Conservation (phyloP, 257 asterid species). For the Solanum neorickii region DNA sequence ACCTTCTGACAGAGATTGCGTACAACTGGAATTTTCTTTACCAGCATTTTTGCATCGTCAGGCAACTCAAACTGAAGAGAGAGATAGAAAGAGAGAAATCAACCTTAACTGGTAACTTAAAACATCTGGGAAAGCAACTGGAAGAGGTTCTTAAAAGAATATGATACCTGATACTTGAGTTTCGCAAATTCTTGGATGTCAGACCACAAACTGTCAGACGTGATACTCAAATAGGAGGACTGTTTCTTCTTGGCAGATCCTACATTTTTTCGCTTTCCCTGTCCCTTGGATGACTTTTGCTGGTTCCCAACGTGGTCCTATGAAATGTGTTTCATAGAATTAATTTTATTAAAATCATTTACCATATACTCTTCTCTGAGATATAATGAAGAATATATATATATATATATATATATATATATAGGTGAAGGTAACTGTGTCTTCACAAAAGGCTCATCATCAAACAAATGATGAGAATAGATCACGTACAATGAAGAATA, state of each 20-base stretch:
- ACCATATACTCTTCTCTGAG: not conserved
- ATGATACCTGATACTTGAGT: constrained; percentile 72
- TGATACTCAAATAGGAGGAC: constrained; percentile 35
- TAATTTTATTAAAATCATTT: not conserved
- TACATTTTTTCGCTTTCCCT: constrained; percentile 32
- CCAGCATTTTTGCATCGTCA: constrained; percentile 47
- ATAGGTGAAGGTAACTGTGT: not conserved
- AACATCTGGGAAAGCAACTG: not conserved
- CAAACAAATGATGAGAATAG: not conserved
- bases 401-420: too few species aligned
- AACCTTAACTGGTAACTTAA: not conserved
- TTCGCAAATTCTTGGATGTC: constrained; percentile 74
- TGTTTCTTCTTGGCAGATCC: constrained; percentile 45
- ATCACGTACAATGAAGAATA: not conserved
- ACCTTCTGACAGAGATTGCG: constrained; percentile 89
- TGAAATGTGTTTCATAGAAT: not conserved
- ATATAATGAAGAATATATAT: not conserved
- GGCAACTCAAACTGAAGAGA: constrained; percentile 64
- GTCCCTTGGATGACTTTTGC: constrained; percentile 39
- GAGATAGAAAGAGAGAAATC: not conserved
- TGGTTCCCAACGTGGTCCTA: constrained; percentile 54
- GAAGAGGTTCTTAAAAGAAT: not conserved
- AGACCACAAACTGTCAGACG: constrained; percentile 77
- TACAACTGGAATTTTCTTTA: constrained; percentile 63
- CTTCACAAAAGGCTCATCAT: not conserved